phyloP scores from a whole-genome alignment of 345 rosid species.

The Hibiscus syriacus region DNA sequence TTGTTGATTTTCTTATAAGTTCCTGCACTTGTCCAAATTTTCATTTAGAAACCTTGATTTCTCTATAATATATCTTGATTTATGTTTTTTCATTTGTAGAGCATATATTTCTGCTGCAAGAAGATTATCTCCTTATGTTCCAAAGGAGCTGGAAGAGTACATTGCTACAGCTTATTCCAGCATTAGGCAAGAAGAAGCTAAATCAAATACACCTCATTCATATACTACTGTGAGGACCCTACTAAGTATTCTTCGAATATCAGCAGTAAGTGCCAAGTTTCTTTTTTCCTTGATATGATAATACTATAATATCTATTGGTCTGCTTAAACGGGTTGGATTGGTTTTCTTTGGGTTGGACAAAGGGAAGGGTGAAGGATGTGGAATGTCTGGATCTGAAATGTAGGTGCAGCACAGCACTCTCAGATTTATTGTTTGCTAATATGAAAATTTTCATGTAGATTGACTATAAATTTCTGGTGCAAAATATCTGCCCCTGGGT shows the following conservation, averaged over 20 bases:
- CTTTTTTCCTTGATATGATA: not conserved
- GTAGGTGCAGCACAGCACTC: not conserved
- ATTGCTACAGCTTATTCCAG: conserved; percentile 83
- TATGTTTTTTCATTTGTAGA: conserved; percentile 28
- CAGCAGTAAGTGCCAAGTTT: conserved; percentile 57
- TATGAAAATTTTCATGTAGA: too few species aligned
- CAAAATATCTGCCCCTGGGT: too few species aligned
- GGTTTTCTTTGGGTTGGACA: not conserved
- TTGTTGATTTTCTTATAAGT: not conserved
- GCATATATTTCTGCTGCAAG: conserved; percentile 92
- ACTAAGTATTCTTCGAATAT: conserved; percentile 90
- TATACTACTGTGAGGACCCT: conserved; percentile 83
- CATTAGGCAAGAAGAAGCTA: conserved; percentile 97
- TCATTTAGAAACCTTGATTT: not conserved
- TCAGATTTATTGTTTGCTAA: not conserved
- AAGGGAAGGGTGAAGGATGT: not conserved
- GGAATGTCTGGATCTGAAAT: not conserved
- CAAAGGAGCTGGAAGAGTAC: conserved; percentile 82
- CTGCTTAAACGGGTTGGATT: not conserved
- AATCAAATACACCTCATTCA: conserved; percentile 69
- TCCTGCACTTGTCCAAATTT: not conserved
- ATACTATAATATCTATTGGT: not conserved
- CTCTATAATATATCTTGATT: not conserved
- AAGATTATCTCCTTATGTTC: conserved; percentile 69
- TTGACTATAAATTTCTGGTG: too few species aligned